A percentile compares a stretch with the other conserved stretches of the same genome.
Conservation (phyloP, 2,329 filamentous ascomycete species). For the Sclerotiophoma versabilis region DNA sequence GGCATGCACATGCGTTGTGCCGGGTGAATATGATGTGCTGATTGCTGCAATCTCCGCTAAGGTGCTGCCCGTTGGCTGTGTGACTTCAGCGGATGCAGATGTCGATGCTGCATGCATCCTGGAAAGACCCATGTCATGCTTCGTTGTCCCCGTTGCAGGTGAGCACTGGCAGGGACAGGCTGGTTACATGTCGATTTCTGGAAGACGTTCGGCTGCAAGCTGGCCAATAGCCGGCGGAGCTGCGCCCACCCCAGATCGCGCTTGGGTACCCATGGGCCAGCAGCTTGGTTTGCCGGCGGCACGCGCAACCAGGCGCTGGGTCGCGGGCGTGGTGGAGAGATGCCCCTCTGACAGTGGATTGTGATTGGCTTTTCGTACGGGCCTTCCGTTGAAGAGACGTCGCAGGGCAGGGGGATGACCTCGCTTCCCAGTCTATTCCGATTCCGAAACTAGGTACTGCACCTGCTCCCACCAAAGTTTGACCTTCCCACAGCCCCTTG, state of each 20-base stretch:
- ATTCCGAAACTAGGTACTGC: conserved; percentile 34
- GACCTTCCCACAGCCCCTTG: conserved; percentile 32
- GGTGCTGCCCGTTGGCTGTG: conserved; percentile 41
- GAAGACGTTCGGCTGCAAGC: conserved; percentile 39
- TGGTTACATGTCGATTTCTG: conserved; percentile 41
- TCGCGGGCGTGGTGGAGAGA: conserved; percentile 25
- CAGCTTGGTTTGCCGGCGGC: conserved; percentile 42
- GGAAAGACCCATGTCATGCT: conserved; percentile 29
- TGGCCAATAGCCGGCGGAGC: conserved; percentile 30
- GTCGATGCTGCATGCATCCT: conserved; percentile 37
- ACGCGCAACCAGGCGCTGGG: conserved; percentile 38
- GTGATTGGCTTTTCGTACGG: conserved; percentile 20
- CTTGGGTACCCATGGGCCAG: conserved; percentile 41
- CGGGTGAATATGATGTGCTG: conserved; percentile 30
- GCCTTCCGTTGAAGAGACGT: conserved; percentile 21
- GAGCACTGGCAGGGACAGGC: conserved; percentile 25
- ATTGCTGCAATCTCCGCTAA: conserved; percentile 46
- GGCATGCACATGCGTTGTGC: conserved; percentile 19
- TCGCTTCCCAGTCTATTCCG: conserved; percentile 30
- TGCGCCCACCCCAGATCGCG: conserved; percentile 43
- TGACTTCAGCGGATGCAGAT: conserved; percentile 31
- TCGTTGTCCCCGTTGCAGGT: conserved; percentile 30
- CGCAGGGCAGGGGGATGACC: conserved; percentile 25
- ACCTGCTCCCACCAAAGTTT: conserved; percentile 40
- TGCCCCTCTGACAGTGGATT: not conserved